Conservation (phyloP, 2,329 filamentous ascomycete species). For the Pseudogymnoascus sp. region DNA sequence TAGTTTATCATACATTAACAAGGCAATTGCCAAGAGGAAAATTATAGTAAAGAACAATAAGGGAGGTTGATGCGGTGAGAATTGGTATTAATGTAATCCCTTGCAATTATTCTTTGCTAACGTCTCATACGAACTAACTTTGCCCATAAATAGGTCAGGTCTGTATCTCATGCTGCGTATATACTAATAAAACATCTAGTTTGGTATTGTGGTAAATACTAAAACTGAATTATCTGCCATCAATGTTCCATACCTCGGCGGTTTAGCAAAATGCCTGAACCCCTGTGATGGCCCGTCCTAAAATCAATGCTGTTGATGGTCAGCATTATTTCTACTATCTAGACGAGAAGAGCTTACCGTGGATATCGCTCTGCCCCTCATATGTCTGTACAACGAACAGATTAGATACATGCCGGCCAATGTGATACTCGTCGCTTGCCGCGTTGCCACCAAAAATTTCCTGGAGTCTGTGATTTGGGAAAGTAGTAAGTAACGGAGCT, state of each 20-base stretch:
- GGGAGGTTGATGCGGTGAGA: neutral
- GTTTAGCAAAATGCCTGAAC: constrained; percentile 58
- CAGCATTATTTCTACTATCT: constrained; percentile 32
- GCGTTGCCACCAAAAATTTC: constrained; percentile 97
- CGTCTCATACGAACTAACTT: no score
- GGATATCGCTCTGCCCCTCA: constrained; percentile 96
- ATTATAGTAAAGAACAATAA: neutral
- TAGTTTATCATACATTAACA: neutral
- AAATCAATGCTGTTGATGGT: constrained; percentile 48
- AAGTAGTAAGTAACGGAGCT: neutral
- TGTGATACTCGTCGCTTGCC: constrained; percentile 90
- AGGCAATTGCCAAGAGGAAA: neutral
- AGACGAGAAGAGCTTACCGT: constrained; percentile 32
- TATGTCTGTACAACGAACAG: constrained; percentile 97
- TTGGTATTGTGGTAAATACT: no score
- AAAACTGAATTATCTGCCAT: neutral
- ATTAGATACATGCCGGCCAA: constrained; percentile 91
- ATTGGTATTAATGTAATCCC: no score
- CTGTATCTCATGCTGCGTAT: neutral
- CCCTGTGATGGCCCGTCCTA: constrained; percentile 61
- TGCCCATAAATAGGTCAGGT: no score
- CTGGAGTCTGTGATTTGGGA: constrained; percentile 47
- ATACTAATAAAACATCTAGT: neutral
- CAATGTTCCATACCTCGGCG: neutral
- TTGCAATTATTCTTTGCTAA: no score